phyloP scores from a whole-genome alignment of 225 moss, liverwort and hornwort genomes.

The Pseudoscleropodium purum region DNA sequence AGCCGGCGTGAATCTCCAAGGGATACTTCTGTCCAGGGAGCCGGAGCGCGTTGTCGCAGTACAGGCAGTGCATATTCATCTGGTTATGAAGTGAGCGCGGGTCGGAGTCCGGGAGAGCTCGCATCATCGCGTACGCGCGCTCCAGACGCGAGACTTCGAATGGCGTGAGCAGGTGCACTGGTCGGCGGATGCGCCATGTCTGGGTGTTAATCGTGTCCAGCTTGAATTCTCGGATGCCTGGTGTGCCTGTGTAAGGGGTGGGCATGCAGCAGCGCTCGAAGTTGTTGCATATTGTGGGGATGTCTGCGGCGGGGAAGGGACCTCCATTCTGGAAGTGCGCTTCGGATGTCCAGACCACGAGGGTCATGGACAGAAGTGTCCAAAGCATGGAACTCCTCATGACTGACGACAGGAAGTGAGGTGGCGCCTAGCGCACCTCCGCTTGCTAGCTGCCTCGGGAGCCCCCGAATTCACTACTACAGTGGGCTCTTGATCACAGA shows the following conservation, averaged over 20 bases:
- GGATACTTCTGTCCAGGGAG: not conserved
- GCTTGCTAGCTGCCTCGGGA: not conserved
- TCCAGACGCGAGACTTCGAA: not conserved
- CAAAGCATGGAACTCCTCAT: not conserved
- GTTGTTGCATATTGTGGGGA: not conserved
- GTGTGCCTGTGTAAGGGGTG: not conserved
- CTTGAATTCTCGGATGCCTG: not conserved
- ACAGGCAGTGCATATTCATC: constrained; percentile 2
- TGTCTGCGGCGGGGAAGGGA: not conserved
- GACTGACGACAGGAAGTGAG: not conserved
- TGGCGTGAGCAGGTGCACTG: not conserved
- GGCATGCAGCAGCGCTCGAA: not conserved
- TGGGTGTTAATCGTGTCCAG: not conserved
- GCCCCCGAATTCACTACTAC: not conserved
- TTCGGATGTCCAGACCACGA: not conserved
- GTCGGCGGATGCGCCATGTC: not conserved
- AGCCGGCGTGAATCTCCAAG: constrained; percentile 18
- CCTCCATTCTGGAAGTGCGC: accelerated
- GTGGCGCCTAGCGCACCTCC: not conserved
- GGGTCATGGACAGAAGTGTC: not conserved
- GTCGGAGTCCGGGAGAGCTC: not conserved
- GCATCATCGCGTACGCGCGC: not conserved
- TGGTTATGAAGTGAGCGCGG: not conserved
- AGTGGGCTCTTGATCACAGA: not conserved
- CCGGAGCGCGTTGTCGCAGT: constrained; percentile 6